A percentile compares a stretch with the other conserved stretches of the same genome.
Conservation (phyloP, 2,329 filamentous ascomycete species). For the Fusarium tricinctum region DNA sequence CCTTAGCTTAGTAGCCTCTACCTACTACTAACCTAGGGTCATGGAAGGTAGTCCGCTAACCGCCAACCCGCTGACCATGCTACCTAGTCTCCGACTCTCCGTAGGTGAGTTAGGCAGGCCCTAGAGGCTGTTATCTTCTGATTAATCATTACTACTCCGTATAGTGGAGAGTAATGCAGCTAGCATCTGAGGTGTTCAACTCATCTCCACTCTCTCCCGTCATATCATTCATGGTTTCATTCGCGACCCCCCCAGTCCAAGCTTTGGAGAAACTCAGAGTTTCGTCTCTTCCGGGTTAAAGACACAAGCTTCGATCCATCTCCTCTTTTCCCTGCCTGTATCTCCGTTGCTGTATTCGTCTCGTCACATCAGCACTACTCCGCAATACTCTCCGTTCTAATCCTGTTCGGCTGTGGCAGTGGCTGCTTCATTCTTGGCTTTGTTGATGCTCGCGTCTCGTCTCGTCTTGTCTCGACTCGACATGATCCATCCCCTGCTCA, state of each 20-base stretch:
- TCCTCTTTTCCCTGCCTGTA: slow-evolving; percentile 16
- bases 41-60: neutral
- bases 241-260: slow-evolving; percentile 15
- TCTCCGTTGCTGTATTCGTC: slow-evolving; percentile 11
- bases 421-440: slow-evolving; percentile 36
- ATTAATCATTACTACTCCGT: too few relatives aligned
- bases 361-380: slow-evolving; percentile 22
- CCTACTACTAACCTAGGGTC: too few relatives aligned
- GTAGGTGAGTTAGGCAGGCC: too few relatives aligned
- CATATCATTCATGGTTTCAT: slow-evolving; percentile 40
- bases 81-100: slow-evolving; percentile 10
- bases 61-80: too few relatives aligned
- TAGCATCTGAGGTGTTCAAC: neutral
- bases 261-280: slow-evolving; percentile 37
- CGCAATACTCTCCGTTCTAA: slow-evolving; percentile 18
- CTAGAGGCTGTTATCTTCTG: too few relatives aligned
- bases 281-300: slow-evolving; percentile 31
- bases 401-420: slow-evolving; percentile 36
- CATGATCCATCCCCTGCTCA: slow-evolving; percentile 17
- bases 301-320: slow-evolving; percentile 7
- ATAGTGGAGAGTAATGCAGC: too few relatives aligned
- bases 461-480: slow-evolving; percentile 24
- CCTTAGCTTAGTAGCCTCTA: neutral
- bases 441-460: slow-evolving; percentile 37
- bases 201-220: slow-evolving; percentile 31